Percentiles rank a stretch among this genome's conserved stretches.
Evolutionary conservation across 164 flowering plant species (phyloP).

Genomic region (Euptelea pleiosperma): DNA sequence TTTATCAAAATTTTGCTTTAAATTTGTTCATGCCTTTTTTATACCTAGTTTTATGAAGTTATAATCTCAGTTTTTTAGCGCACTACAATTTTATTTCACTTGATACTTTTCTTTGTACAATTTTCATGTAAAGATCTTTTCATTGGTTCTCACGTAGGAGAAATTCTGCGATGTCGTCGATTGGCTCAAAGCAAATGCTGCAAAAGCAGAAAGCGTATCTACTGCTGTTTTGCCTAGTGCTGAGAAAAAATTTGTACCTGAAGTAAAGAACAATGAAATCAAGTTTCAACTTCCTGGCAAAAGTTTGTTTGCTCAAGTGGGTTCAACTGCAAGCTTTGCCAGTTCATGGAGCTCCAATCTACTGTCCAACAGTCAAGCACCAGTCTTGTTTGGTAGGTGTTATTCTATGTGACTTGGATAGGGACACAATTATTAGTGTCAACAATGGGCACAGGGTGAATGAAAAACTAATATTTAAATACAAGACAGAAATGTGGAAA

Average conservation of each 20-base stretch:
- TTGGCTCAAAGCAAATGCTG: constrained; percentile 78
- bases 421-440: background rate
- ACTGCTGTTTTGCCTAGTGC: constrained; percentile 19
- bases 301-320: constrained; percentile 25
- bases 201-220: constrained; percentile 36
- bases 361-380: constrained; percentile 31
- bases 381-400: constrained; percentile 53
- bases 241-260: constrained; percentile 38
- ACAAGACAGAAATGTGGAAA: too few relatives aligned
- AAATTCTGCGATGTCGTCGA: constrained; percentile 83
- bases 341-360: constrained; percentile 47
- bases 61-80: background rate
- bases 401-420: constrained; percentile 6
- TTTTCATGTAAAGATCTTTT: background rate
- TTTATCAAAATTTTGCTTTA: background rate
- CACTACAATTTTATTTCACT: background rate
- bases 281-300: constrained; percentile 31
- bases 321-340: constrained; percentile 35
- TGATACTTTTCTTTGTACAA: background rate
- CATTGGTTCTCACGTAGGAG: constrained; percentile 42
- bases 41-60: background rate
- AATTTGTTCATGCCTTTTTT: background rate
- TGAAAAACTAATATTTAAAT: too few relatives aligned
- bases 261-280: constrained; percentile 30
- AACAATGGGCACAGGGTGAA: background rate